phyloP scores from a whole-genome alignment of 148 eudicot species.

The Vaccinium macrocarpon region DNA sequence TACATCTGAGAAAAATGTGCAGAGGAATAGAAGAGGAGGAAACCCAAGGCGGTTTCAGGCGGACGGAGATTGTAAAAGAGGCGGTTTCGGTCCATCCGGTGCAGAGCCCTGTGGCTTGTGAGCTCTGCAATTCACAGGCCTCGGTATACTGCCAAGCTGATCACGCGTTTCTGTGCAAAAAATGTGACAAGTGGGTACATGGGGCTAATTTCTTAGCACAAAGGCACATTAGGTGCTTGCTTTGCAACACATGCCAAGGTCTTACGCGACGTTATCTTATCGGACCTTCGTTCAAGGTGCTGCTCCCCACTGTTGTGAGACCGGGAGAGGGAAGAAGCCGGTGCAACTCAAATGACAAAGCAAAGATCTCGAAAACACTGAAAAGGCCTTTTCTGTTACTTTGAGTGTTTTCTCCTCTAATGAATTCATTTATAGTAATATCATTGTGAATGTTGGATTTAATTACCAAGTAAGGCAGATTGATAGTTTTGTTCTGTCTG shows the following conservation, averaged over 20 bases:
- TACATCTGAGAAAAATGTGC: constrained; percentile 19
- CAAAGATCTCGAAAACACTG: constrained; percentile 8
- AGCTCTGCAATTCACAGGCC: constrained; percentile 33
- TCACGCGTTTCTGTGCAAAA: constrained; percentile 33
- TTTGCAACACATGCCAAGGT: constrained; percentile 33
- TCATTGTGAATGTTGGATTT: not conserved
- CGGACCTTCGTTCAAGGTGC: constrained; percentile 22
- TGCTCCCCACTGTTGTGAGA: constrained; percentile 12
- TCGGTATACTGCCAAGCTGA: constrained; percentile 36
- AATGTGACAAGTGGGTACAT: constrained; percentile 41
- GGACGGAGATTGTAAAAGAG: not conserved
- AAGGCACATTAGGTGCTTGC: constrained; percentile 33
- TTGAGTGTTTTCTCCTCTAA: not conserved
- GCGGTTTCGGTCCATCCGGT: not conserved
- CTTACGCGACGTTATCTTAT: constrained; percentile 28
- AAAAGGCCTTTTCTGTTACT: constrained; percentile 20
- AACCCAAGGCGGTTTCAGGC: not conserved
- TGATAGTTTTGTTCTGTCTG: constrained; percentile 5
- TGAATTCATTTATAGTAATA: not conserved
- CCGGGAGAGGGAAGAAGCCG: constrained; percentile 20
- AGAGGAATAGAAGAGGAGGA: constrained; percentile 15
- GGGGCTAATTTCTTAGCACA: constrained; percentile 42
- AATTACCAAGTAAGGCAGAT: not conserved
- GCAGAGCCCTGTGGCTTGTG: constrained; percentile 22
- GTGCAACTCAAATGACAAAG: constrained; percentile 3